Conservation (phyloP, 257 asterid genomes). For the Cruciata laevipes region DNA sequence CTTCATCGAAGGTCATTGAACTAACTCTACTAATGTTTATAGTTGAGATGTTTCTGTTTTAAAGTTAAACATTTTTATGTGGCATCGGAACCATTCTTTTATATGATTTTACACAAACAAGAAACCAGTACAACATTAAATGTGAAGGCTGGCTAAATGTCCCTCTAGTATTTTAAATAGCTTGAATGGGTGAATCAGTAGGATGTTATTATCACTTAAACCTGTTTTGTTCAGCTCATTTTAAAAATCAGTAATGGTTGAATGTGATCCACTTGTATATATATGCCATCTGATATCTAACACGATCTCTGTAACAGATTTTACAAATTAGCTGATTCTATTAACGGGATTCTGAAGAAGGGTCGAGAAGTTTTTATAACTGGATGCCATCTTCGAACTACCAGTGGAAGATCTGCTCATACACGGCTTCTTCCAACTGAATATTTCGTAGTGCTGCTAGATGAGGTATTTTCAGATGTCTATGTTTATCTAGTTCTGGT, state of each 20-base stretch:
- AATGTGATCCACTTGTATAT: not conserved
- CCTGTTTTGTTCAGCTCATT: not conserved
- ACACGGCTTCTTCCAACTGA: constrained; percentile 91
- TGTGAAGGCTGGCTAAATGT: not conserved
- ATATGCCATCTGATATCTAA: constrained; percentile 19
- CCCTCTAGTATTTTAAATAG: not conserved
- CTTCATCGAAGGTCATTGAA: constrained; percentile 71
- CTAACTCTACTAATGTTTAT: not conserved
- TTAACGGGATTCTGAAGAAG: constrained; percentile 67
- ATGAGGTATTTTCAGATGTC: constrained; percentile 50
- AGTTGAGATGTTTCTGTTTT: not conserved
- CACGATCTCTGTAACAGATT: constrained; percentile 48
- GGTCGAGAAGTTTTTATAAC: constrained; percentile 85
- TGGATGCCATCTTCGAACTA: constrained; percentile 82
- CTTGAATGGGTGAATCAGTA: not conserved
- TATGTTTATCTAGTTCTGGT: not conserved
- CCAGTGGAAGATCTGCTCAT: constrained; percentile 39
- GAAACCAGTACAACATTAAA: not conserved
- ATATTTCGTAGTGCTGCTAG: constrained; percentile 67
- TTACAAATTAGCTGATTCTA: constrained; percentile 70
- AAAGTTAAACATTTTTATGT: not conserved
- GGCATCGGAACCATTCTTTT: not conserved
- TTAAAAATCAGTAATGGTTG: not conserved
- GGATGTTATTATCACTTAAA: not conserved
- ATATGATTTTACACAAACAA: not conserved